phyloP scores from a whole-genome alignment of 805 yeast species.

The Nematodospora valgi region DNA sequence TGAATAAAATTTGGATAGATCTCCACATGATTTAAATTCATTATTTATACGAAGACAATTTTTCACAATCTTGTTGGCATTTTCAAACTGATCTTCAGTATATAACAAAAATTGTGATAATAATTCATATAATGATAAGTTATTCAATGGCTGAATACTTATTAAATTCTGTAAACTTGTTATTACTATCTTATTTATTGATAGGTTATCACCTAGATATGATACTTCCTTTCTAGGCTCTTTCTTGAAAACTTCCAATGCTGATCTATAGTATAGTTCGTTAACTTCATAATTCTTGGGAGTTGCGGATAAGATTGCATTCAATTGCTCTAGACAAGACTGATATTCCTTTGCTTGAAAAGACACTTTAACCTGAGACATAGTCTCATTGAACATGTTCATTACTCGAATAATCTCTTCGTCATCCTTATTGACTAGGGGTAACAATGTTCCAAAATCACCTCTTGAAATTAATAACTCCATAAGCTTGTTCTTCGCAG shows the following conservation, averaged over 20 bases:
- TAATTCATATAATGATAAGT: slow-evolving; percentile 21
- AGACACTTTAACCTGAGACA: slow-evolving; percentile 2
- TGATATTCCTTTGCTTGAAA: slow-evolving; percentile 13
- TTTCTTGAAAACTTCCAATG: slow-evolving; percentile 6
- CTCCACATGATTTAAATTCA: slow-evolving; percentile 61
- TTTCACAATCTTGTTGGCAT: slow-evolving; percentile 50
- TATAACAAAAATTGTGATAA: slow-evolving; percentile 37
- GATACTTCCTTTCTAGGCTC: slow-evolving; percentile 1
- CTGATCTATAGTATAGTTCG: slow-evolving; percentile 7
- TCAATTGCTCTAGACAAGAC: slow-evolving; percentile 24
- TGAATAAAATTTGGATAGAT: slow-evolving; percentile 49
- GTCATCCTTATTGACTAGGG: slow-evolving; percentile 12
- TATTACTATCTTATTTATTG: slow-evolving; percentile 17
- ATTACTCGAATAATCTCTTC: slow-evolving; percentile 14
- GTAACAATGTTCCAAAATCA: slow-evolving; percentile 30
- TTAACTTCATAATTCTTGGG: slow-evolving; percentile 34
- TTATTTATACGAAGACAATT: slow-evolving; percentile 77
- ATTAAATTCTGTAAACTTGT: slow-evolving; percentile 24
- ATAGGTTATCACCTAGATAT: slow-evolving; percentile 3
- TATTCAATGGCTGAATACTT: slow-evolving; percentile 23
- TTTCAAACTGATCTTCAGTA: slow-evolving; percentile 50
- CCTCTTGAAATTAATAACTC: slow-evolving; percentile 56
- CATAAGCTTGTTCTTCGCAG: slow-evolving; percentile 49
- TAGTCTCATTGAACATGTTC: slow-evolving; percentile 12
- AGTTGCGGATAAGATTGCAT: slow-evolving; percentile 30